Evolutionary conservation across 139 green algal species (phyloP).

Genomic region (Pleodorina starrii): DNA sequence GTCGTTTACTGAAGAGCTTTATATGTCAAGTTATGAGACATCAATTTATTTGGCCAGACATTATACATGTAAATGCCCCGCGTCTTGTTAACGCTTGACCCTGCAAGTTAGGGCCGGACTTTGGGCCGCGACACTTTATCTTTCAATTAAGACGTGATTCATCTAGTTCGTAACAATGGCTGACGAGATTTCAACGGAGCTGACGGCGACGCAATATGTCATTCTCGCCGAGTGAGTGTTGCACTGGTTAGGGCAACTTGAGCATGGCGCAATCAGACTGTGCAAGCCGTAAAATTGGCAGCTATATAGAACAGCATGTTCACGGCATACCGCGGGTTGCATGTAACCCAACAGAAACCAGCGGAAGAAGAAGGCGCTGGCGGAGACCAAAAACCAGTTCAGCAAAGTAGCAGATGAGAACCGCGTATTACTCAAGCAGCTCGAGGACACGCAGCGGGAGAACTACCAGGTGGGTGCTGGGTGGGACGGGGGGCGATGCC

Average conservation of each 20-base stretch:
- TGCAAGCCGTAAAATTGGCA: background rate
- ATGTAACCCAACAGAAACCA: constrained; percentile 68
- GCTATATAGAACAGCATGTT: background rate
- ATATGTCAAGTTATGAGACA: no score
- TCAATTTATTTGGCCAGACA: no score
- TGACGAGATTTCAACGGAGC: constrained; percentile 61
- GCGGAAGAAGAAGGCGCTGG: constrained; percentile 82
- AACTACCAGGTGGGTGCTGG: constrained; percentile 71
- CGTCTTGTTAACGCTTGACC: no score
- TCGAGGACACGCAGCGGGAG: constrained; percentile 74
- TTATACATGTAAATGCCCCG: no score
- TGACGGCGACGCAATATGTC: constrained; percentile 78
- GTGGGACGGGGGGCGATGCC: no score
- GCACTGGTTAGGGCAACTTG: background rate
- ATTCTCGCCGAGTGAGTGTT: constrained; percentile 75
- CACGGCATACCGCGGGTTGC: background rate
- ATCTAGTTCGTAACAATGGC: no score
- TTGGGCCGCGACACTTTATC: no score
- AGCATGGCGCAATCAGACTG: background rate
- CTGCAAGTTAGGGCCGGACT: no score
- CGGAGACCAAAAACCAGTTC: constrained; percentile 71
- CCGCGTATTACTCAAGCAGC: constrained; percentile 69
- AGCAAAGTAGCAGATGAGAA: constrained; percentile 74
- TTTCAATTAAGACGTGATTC: no score
- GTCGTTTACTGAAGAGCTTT: no score